Conservation (phyloP, 2,329 filamentous ascomycete species). For the Penicillium sp. region DNA sequence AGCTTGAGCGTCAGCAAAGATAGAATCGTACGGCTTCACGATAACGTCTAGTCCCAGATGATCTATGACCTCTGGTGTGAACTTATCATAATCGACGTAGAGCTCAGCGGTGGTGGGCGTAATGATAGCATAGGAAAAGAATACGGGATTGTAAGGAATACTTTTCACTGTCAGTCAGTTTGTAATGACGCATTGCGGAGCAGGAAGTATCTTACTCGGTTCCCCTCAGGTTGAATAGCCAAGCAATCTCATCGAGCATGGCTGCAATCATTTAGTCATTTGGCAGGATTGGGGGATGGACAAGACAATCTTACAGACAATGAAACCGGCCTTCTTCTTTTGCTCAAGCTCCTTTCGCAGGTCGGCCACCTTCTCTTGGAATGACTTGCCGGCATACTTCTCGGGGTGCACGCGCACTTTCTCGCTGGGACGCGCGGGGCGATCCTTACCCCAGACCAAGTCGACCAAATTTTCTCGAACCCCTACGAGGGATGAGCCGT, state of each 20-base stretch:
- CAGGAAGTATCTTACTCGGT: slow-evolving; percentile 61
- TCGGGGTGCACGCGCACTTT: slow-evolving; percentile 69
- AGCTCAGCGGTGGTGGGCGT: slow-evolving; percentile 74
- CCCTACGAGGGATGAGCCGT: slow-evolving; percentile 72
- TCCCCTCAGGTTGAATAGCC: slow-evolving; percentile 96
- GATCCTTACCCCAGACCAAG: slow-evolving; percentile 73
- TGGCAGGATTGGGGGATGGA: background rate
- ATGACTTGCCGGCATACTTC: slow-evolving; percentile 77
- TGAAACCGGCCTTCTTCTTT: slow-evolving; percentile 81
- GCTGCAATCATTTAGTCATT: slow-evolving; percentile 43
- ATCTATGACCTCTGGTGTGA: slow-evolving; percentile 64
- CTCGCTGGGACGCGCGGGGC: slow-evolving; percentile 73
- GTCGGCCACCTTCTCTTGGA: slow-evolving; percentile 77
- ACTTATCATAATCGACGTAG: slow-evolving; percentile 79
- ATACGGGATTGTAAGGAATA: slow-evolving; percentile 96
- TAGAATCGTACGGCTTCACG: slow-evolving; percentile 76
- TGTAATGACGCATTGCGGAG: background rate
- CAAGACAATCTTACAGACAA: slow-evolving; percentile 61
- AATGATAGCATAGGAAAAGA: slow-evolving; percentile 92
- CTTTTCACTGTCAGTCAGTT: slow-evolving; percentile 33
- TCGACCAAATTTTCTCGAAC: slow-evolving; percentile 86
- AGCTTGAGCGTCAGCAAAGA: slow-evolving; percentile 73
- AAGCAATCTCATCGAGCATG: slow-evolving; percentile 94
- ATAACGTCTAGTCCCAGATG: slow-evolving; percentile 70
- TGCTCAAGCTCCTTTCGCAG: slow-evolving; percentile 88